Evolutionary conservation across 2,329 filamentous ascomycete species (phyloP).

Genomic region (Pyrenochaeta sp.): DNA sequence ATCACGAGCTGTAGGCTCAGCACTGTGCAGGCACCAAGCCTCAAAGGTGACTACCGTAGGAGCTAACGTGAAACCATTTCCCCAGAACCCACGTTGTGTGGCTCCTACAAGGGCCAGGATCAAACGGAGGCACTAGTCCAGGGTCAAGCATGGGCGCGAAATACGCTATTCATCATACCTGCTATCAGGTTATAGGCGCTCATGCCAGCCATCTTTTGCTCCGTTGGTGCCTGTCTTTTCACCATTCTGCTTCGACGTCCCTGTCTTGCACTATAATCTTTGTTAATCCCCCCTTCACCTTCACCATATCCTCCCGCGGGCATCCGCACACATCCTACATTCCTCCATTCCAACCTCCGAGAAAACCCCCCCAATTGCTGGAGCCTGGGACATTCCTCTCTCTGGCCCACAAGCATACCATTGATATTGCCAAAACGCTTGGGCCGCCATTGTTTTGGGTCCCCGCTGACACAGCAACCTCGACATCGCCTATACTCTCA

Average conservation of each 20-base stretch:
- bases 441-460: constrained; percentile 31
- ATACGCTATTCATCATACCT: constrained; percentile 42
- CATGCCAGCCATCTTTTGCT: constrained; percentile 42
- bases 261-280: constrained; percentile 18
- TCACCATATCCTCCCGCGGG: constrained; percentile 13
- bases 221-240: constrained; percentile 29
- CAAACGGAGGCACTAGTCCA: constrained; percentile 37
- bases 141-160: constrained; percentile 32
- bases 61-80: constrained; percentile 49
- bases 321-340: constrained; percentile 34
- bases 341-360: constrained; percentile 26
- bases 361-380: constrained; percentile 24
- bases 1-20: constrained; percentile 21
- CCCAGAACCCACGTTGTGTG: constrained; percentile 50
- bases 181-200: constrained; percentile 48
- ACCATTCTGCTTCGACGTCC: constrained; percentile 20
- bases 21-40: constrained; percentile 30
- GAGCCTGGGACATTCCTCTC: constrained; percentile 32
- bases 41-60: constrained; percentile 23
- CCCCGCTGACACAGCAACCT: constrained; percentile 45
- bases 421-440: constrained; percentile 36
- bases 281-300: constrained; percentile 29
- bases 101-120: constrained; percentile 42
- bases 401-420: constrained; percentile 30
- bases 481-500: constrained; percentile 40